phyloP scores from a whole-genome alignment of 2,329 filamentous ascomycete species.

The Colletotrichum somersetense region DNA sequence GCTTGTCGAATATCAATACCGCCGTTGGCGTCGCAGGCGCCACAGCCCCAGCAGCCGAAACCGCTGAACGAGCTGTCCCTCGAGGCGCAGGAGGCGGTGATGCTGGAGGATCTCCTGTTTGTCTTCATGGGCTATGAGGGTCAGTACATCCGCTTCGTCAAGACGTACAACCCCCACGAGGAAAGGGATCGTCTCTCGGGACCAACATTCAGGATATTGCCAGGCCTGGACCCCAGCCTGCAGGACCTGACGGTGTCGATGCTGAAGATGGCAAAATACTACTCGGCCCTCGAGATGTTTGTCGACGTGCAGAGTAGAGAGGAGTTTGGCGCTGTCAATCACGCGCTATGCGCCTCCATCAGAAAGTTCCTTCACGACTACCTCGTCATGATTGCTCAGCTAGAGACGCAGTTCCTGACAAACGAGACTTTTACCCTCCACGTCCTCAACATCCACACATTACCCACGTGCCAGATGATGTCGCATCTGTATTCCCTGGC shows the following conservation, averaged over 20 bases:
- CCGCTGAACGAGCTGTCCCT: constrained; percentile 79
- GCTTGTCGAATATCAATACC: constrained; percentile 74
- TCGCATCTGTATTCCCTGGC: constrained; percentile 89
- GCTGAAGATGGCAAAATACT: constrained; percentile 94
- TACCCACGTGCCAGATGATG: constrained; percentile 92
- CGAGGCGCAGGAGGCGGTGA: constrained; percentile 85
- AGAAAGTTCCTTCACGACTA: constrained; percentile 94
- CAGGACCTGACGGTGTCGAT: constrained; percentile 89
- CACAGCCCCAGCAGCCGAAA: constrained; percentile 74
- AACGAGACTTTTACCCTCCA: constrained; percentile 92
- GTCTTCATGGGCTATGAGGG: constrained; percentile 99
- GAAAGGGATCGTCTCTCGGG: constrained; percentile 91
- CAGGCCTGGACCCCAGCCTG: constrained; percentile 90
- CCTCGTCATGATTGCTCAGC: constrained; percentile 88
- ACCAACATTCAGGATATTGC: constrained; percentile 81
- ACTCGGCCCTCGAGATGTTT: constrained; percentile 90
- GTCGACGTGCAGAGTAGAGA: constrained; percentile 94
- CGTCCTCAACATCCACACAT: constrained; percentile 90
- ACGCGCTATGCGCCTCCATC: constrained; percentile 95
- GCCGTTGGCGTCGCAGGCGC: constrained; percentile 80
- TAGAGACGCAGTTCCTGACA: constrained; percentile 92
- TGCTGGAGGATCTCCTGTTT: constrained; percentile 91
- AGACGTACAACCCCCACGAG: constrained; percentile 83
- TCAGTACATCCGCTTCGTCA: constrained; percentile 92
- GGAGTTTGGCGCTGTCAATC: constrained; percentile 94